Conservation (phyloP, 1,284 basidiomycete genomes). For the Papiliotrema nemorosa region DNA sequence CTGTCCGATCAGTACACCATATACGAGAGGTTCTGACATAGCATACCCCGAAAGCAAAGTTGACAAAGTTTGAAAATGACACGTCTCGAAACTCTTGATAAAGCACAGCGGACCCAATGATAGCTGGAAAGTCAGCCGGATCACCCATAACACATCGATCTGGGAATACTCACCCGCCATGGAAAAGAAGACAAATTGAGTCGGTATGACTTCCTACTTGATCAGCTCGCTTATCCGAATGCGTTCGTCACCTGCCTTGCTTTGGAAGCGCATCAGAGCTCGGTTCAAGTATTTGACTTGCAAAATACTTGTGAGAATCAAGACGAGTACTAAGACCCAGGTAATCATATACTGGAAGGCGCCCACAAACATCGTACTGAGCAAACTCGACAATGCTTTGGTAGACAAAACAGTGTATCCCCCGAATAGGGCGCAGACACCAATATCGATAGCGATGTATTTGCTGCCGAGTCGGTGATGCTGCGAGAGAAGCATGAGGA, state of each 20-base stretch:
- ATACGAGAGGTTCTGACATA: slow-evolving; percentile 43
- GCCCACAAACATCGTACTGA: slow-evolving; percentile 69
- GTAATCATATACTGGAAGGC: slow-evolving; percentile 74
- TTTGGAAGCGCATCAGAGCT: slow-evolving; percentile 82
- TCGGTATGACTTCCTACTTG: slow-evolving; percentile 79
- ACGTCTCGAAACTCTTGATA: slow-evolving; percentile 87
- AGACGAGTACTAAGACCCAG: slow-evolving; percentile 67
- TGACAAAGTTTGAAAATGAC: slow-evolving; percentile 71
- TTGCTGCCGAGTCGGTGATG: slow-evolving; percentile 63
- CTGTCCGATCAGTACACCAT: slow-evolving; percentile 57
- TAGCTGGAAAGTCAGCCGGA: slow-evolving; percentile 66
- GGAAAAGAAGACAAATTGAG: slow-evolving; percentile 80
- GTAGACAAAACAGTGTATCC: slow-evolving; percentile 94
- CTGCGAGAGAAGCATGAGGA: slow-evolving; percentile 58
- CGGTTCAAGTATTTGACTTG: slow-evolving; percentile 91
- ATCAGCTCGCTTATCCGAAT: neutral
- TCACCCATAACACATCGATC: neutral
- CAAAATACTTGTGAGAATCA: slow-evolving; percentile 73
- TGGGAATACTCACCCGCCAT: slow-evolving; percentile 33
- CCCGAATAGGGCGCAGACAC: slow-evolving; percentile 58
- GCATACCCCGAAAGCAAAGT: slow-evolving; percentile 48
- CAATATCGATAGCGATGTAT: slow-evolving; percentile 81
- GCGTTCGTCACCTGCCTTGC: slow-evolving; percentile 57
- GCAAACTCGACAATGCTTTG: slow-evolving; percentile 82
- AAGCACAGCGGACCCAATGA: slow-evolving; percentile 85